Evolutionary conservation across 2,329 filamentous ascomycete genomes (phyloP).

Genomic region (Cadophora luteo-olivacea): DNA sequence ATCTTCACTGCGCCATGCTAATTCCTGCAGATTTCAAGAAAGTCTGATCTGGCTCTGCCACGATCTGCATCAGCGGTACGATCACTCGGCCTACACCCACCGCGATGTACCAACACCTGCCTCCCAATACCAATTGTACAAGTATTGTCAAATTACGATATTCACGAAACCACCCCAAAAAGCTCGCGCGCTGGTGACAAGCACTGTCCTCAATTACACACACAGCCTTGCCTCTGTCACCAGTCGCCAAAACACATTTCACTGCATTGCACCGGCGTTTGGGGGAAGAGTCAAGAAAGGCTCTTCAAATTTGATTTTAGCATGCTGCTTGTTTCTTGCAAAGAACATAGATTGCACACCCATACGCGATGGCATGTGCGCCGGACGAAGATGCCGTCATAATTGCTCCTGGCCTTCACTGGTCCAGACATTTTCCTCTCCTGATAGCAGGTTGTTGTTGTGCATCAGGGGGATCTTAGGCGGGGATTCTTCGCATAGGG

Average conservation of each 20-base stretch:
- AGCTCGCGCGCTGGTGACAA: conserved; percentile 33
- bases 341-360: conserved; percentile 45
- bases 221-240: conserved; percentile 37
- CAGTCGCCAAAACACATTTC: conserved; percentile 34
- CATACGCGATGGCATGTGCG: conserved; percentile 50
- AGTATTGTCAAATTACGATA: conserved; percentile 43
- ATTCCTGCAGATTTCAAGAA: conserved; percentile 46
- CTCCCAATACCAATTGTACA: conserved; percentile 39
- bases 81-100: conserved; percentile 37
- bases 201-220: conserved; percentile 30
- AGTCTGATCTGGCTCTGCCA: conserved; percentile 41
- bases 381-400: conserved; percentile 51
- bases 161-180: conserved; percentile 43
- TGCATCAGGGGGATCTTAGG: conserved; percentile 1
- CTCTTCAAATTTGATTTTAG: conserved; percentile 41
- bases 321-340: conserved; percentile 37
- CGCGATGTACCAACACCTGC: conserved; percentile 42
- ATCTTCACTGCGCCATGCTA: conserved; percentile 13
- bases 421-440: conserved; percentile 23
- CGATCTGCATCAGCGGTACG: conserved; percentile 41
- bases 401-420: conserved; percentile 43
- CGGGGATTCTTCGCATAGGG: conserved; percentile 1
- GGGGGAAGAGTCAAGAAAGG: conserved; percentile 38
- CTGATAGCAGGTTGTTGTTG: conserved; percentile 15
- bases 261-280: conserved; percentile 45